Evolutionary conservation across 345 rosid species (phyloP).

Genomic region (Fremontodendron californicum): DNA sequence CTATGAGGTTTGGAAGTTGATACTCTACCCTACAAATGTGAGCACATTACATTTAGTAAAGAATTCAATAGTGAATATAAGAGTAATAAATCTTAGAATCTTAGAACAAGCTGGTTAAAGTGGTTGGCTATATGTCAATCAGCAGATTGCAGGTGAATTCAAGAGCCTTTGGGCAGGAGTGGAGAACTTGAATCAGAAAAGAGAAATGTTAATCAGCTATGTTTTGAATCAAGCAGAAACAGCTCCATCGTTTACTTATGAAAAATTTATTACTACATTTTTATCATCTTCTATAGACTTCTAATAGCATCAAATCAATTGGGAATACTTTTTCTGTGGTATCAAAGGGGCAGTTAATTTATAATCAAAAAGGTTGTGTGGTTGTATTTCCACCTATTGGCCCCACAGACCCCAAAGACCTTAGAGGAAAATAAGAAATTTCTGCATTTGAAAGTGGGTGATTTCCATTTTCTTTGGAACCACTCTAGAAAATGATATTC

Average conservation of each 20-base stretch:
- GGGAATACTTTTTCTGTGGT: not conserved
- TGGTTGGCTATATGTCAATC: not conserved
- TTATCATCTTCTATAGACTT: not conserved
- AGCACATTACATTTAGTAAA: constrained; percentile 7
- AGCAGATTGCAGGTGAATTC: not conserved
- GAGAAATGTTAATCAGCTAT: not conserved
- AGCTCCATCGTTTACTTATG: not conserved
- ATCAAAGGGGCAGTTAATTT: not conserved
- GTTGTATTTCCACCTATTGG: not conserved
- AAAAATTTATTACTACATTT: not conserved
- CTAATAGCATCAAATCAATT: not conserved
- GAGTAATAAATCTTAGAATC: not conserved
- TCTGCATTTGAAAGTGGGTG: not conserved
- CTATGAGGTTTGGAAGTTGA: constrained; percentile 94
- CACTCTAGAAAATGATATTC: not conserved
- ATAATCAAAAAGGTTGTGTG: not conserved
- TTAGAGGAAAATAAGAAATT: not conserved
- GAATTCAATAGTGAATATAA: not conserved
- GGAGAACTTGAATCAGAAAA: not conserved
- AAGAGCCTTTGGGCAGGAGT: not conserved
- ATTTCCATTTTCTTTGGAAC: not conserved
- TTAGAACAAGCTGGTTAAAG: not conserved
- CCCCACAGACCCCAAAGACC: not conserved
- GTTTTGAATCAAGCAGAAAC: not conserved
- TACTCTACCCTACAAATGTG: constrained; percentile 69